A percentile compares a stretch with the other conserved stretches of the same genome.
These are phyloP conservation scores for Cladosporium colombiae DNA, from an alignment of 2,329 filamentous ascomycete genomes.

Conservation along the genomic window DNA sequence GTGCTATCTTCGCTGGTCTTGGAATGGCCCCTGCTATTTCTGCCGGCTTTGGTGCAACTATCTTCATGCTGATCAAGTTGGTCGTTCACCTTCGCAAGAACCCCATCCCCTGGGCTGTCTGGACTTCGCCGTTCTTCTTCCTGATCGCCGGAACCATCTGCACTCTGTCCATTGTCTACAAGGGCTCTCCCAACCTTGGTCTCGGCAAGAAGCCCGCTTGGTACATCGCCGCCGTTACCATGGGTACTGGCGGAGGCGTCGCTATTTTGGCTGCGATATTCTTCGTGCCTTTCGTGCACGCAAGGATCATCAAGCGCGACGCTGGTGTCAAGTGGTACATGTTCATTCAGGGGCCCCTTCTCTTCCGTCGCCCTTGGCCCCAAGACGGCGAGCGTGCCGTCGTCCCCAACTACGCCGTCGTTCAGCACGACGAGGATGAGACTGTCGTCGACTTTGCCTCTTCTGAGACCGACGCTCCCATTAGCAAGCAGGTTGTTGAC, in stretches of 20 bases:
- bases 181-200: constrained; percentile 45
- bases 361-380: constrained; percentile 56
- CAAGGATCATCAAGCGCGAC: constrained; percentile 37
- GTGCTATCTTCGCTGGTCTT: constrained; percentile 47
- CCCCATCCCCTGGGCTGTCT: constrained; percentile 52
- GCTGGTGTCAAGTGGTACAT: constrained; percentile 36
- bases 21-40: constrained; percentile 53
- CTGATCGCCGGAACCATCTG: constrained; percentile 51
- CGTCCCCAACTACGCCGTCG: constrained; percentile 75
- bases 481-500: constrained; percentile 35
- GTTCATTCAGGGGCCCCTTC: constrained; percentile 38
- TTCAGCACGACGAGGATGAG: constrained; percentile 60
- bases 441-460: neutral
- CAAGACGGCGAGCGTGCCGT: constrained; percentile 55
- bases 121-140: constrained; percentile 52
- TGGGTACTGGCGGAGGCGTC: constrained; percentile 40
- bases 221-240: constrained; percentile 55
- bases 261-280: constrained; percentile 45
- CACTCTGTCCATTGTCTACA: constrained; percentile 61
- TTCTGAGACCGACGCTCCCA: constrained; percentile 15
- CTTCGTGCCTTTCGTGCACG: constrained; percentile 40
- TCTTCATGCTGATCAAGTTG: constrained; percentile 54
- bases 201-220: constrained; percentile 46
- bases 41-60: constrained; percentile 49
- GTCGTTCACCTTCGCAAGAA: constrained; percentile 52